phyloP scores from a whole-genome alignment of 2,329 filamentous ascomycete species.

The Knufia fluminis region DNA sequence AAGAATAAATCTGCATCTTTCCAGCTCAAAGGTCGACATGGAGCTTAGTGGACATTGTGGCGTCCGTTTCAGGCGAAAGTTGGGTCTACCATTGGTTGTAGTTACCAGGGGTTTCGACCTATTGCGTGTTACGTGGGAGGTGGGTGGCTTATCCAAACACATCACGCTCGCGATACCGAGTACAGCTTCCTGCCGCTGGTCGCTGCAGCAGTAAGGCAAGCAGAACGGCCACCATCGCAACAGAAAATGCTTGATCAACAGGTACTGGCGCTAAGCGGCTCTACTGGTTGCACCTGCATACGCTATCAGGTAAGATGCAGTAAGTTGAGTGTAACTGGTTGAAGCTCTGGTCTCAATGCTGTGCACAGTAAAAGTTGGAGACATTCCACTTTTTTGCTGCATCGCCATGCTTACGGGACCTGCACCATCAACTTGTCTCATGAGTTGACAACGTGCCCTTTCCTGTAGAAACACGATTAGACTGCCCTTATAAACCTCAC shows the following conservation, averaged over 20 bases:
- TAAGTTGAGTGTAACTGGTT: neutral
- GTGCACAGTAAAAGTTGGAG: neutral
- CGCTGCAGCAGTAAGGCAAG: neutral
- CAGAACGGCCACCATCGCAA: neutral
- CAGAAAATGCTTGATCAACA: neutral
- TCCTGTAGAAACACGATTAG: neutral
- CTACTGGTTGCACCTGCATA: neutral
- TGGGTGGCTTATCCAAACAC: neutral
- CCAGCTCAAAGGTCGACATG: neutral
- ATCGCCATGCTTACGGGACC: neutral
- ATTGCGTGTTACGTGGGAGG: neutral
- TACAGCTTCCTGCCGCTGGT: neutral
- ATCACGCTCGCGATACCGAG: neutral
- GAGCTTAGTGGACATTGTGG: neutral
- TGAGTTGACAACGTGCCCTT: neutral
- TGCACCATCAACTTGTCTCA: neutral
- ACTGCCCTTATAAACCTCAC: neutral
- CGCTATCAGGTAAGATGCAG: neutral
- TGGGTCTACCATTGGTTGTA: neutral
- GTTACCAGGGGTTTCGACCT: neutral
- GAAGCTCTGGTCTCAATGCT: neutral
- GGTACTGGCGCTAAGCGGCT: neutral
- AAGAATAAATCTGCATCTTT: constrained; percentile 1
- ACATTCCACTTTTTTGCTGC: neutral
- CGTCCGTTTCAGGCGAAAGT: constrained; percentile 1